phyloP scores from a whole-genome alignment of 2,329 filamentous ascomycete species.

The Colletotrichum sp. region DNA sequence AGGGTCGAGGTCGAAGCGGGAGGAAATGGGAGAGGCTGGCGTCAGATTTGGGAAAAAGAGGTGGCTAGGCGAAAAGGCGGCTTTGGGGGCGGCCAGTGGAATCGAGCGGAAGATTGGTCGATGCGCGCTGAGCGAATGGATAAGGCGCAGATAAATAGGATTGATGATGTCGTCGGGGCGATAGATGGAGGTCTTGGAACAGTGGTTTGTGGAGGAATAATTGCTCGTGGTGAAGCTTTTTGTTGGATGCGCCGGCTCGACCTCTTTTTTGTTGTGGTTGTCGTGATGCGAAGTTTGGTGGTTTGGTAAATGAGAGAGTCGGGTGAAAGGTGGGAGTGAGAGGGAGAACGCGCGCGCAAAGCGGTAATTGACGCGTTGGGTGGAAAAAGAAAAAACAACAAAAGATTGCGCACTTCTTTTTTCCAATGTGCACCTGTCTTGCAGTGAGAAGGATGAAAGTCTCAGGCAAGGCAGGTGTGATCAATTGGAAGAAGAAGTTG shows the following conservation, averaged over 20 bases:
- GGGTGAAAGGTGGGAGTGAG: background rate
- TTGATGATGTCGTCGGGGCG: background rate
- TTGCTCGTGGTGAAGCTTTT: background rate
- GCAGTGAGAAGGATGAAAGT: background rate
- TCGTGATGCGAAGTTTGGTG: background rate
- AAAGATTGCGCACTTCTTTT: background rate
- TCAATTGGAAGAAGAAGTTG: background rate
- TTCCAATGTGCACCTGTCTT: background rate
- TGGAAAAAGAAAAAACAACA: background rate
- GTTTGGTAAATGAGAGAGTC: background rate
- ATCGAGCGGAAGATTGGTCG: constrained; percentile 8
- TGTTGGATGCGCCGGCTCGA: background rate
- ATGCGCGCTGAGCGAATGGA: background rate
- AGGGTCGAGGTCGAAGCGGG: background rate
- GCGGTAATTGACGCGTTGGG: background rate
- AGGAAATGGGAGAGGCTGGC: constrained; percentile 19
- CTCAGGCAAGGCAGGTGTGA: background rate
- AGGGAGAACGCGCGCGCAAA: background rate
- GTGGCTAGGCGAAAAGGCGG: constrained; percentile 19
- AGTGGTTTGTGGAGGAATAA: background rate
- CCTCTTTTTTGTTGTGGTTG: background rate
- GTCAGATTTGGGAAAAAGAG: constrained; percentile 8
- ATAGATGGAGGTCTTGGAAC: background rate
- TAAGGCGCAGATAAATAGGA: background rate
- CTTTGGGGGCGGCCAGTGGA: constrained; percentile 8